Base-by-base conservation (phyloP, 78 protist genomes). In the Cavenderia fasciculata region DNA sequence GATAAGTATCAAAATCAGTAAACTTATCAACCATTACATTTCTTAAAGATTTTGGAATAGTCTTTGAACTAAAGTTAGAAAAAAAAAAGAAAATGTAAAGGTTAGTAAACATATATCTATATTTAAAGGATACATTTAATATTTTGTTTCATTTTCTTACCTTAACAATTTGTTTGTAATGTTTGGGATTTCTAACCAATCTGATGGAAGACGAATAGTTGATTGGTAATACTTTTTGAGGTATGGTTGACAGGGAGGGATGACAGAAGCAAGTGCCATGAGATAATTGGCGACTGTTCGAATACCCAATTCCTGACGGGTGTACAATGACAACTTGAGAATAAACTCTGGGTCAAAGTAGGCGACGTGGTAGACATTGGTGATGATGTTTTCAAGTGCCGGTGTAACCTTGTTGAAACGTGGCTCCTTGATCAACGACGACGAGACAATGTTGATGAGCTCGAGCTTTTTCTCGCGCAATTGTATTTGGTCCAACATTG, bases 221-320 rank as follows among this genome's bases (percentile, higher is more conserved):
- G 27, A 36, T 4, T 31, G 31, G 27, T 90, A 74, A 76, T 96
- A 96, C 10, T n/a, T 14, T 33, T 75, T 62, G 12, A 96, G 69
- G 71, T 66, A 86, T 38, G 92, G 94, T 49, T 59, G 86, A 63
- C 85, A 70, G 2, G 56, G 31, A 1, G 87, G 70, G 19, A 52
- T n/a, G 41, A 36, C 10, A 18, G 95, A 36, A 5, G 96, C 89
- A 38, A 86, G 23, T 27, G 95, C 82, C 10, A 91, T 56, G 2
- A 96, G 43, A 63, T 74, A 92, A 82, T 96, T 96, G 59, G 96
- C 75, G 8, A 94, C 94, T 14, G 96, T 75, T 21, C 98, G 82
- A 25, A 96, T 76, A 68, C 87, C 85, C 23, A 96, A 76, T 43
- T 96, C 95, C 12, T 54, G 73, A 47, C 98, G 94, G 41, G 79